Base-by-base conservation (phyloP, 164 flowering plant species). In the Sextonia rubra region DNA sequence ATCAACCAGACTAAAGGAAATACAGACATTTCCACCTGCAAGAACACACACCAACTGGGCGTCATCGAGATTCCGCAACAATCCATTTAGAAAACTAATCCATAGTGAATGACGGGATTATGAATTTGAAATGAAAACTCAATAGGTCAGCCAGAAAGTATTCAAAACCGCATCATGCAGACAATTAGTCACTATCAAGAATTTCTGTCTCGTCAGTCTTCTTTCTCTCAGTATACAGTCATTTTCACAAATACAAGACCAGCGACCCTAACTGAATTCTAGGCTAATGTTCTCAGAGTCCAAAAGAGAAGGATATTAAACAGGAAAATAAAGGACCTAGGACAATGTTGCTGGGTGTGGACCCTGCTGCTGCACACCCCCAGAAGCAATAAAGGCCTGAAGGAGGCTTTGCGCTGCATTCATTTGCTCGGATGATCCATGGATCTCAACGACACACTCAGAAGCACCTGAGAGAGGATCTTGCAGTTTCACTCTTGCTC, bases 351-450 rank as follows among this genome's bases (percentile, higher is more conserved):
- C 32, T 26, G 67, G 47, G 44, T 64, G 12, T 20, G 18, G 18
- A 64, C 30, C 61, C 65, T 73, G 76, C 44, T 73, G 79, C 26
- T 56, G 73, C 29, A 61, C 77, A 29, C 65, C 72, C 30, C 77
- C 80, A 66, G 82, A 73, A 71, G 82, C 44, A 71, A 76, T 75
- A 71, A 69, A 83, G 25, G 80, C 32, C 48, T 83, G 86, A 63
- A 77, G 79, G 48, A 79, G 74, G 71, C 71, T 76, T 61, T 77
- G 86, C 15, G 83, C 77, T 64, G 84, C 78, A 74, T 68, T 74
- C 73, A 78, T 75, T 76, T 82, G 82, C 66, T 85, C 85, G n/a
- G 81, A 75, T 55, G 84, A 75, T 52, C 85, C 84, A 56, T 73
- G 85, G 61, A 82, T 79, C 70, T 83, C 85, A 66, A 83, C 82